Conservation (phyloP, 805 yeast genomes). For the Kodamaea hsintzibuensis region DNA sequence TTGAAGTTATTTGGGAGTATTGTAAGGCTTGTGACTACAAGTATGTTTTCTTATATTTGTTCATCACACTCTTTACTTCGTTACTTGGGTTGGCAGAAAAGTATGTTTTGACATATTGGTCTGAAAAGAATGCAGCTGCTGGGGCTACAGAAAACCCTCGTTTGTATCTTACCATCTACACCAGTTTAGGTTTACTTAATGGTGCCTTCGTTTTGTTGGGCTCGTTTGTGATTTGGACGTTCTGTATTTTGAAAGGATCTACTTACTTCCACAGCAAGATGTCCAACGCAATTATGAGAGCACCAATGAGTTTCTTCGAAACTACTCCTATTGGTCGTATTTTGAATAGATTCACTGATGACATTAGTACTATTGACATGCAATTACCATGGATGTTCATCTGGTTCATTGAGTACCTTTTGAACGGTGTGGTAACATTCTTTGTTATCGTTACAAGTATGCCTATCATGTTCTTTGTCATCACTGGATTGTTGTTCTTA, state of each 20-base stretch:
- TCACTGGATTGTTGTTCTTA: slow-evolving; percentile 48
- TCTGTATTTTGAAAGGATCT: slow-evolving; percentile 58
- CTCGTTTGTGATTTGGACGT: slow-evolving; percentile 50
- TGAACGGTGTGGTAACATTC: slow-evolving; percentile 51
- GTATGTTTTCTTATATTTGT: slow-evolving; percentile 36
- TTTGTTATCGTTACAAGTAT: slow-evolving; percentile 52
- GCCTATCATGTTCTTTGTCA: slow-evolving; percentile 54
- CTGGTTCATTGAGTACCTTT: slow-evolving; percentile 44
- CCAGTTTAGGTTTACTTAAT: slow-evolving; percentile 53
- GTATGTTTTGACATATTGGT: slow-evolving; percentile 71
- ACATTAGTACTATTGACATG: slow-evolving; percentile 57
- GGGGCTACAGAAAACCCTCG: slow-evolving; percentile 43
- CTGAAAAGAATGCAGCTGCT: slow-evolving; percentile 50
- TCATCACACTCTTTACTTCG: slow-evolving; percentile 35
- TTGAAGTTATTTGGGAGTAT: slow-evolving; percentile 53
- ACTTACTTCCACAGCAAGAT: slow-evolving; percentile 54
- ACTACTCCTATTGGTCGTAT: slow-evolving; percentile 70
- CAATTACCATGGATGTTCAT: slow-evolving; percentile 55
- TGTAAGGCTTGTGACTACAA: slow-evolving; percentile 51
- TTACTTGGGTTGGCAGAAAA: slow-evolving; percentile 45
- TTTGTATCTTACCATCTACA: slow-evolving; percentile 54
- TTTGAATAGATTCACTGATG: slow-evolving; percentile 64
- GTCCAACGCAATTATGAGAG: slow-evolving; percentile 52
- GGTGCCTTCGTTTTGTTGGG: slow-evolving; percentile 49
- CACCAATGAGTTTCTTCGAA: slow-evolving; percentile 70